These are phyloP conservation scores for Colletotrichum salicis DNA, from an alignment of 2,329 filamentous ascomycete genomes.

Conservation along the genomic window DNA sequence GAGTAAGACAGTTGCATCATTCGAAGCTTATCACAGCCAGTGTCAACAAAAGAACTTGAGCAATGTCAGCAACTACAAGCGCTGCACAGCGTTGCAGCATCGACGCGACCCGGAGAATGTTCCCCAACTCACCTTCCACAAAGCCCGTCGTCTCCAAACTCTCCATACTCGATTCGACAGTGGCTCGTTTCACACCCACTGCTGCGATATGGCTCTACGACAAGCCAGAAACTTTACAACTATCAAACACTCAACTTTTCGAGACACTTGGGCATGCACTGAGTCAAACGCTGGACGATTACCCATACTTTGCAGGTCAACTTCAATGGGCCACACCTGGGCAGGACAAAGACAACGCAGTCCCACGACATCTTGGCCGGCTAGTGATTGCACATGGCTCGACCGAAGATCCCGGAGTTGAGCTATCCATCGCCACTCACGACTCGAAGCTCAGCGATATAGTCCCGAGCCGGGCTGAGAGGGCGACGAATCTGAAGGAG, in stretches of 20 bases:
- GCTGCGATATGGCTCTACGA: slow-evolving; percentile 58
- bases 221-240: slow-evolving; percentile 34
- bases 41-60: not conserved
- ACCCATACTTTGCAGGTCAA: slow-evolving; percentile 55
- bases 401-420: slow-evolving; percentile 53
- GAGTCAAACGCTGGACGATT: slow-evolving; percentile 47
- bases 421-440: slow-evolving; percentile 47
- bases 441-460: slow-evolving; percentile 42
- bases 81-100: not conserved
- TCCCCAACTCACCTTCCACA: not conserved
- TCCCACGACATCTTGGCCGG: slow-evolving; percentile 46
- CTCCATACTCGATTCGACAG: slow-evolving; percentile 56
- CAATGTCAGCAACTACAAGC: not conserved
- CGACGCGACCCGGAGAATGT: not conserved
- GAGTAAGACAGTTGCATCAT: not conserved
- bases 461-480: slow-evolving; percentile 40
- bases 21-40: not conserved
- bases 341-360: slow-evolving; percentile 37
- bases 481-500: slow-evolving; percentile 38
- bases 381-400: slow-evolving; percentile 49
- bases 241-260: slow-evolving; percentile 21
- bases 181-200: slow-evolving; percentile 51
- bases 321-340: slow-evolving; percentile 48
- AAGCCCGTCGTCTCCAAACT: slow-evolving; percentile 36
- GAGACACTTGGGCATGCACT: slow-evolving; percentile 39